Evolutionary conservation across 2,329 filamentous ascomycete species (phyloP).

Genomic region (Calonectria fujianensis): DNA sequence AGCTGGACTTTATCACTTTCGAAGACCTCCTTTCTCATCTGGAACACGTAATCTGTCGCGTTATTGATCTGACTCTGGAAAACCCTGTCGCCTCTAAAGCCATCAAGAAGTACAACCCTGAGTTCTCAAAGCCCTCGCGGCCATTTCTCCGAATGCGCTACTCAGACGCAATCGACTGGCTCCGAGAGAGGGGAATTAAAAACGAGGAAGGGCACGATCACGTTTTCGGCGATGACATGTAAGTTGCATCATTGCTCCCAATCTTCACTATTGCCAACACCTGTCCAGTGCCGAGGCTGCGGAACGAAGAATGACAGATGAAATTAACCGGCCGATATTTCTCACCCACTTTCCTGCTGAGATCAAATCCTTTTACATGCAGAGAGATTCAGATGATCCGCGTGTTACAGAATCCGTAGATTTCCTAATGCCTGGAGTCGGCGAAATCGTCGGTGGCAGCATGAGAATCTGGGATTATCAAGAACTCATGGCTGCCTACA

Average conservation of each 20-base stretch:
- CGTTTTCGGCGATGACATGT: slow-evolving; percentile 94
- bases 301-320: slow-evolving; percentile 97
- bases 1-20: slow-evolving; percentile 97
- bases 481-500: slow-evolving; percentile 91
- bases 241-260: neutral
- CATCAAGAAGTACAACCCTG: slow-evolving; percentile 92
- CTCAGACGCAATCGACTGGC: slow-evolving; percentile 94
- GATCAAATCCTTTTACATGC: slow-evolving; percentile 74
- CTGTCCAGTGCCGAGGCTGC: slow-evolving; percentile 84
- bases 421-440: neutral
- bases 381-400: neutral
- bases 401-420: neutral
- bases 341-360: slow-evolving; percentile 98
- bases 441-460: slow-evolving; percentile 72
- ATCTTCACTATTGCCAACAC: neutral
- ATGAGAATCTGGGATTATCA: slow-evolving; percentile 97
- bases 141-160: slow-evolving; percentile 98
- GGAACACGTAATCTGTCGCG: slow-evolving; percentile 89
- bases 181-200: slow-evolving; percentile 89
- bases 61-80: slow-evolving; percentile 85
- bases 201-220: slow-evolving; percentile 96
- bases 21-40: slow-evolving; percentile 90
- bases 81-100: slow-evolving; percentile 83
- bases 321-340: slow-evolving; percentile 96
- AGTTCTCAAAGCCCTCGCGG: slow-evolving; percentile 86